A percentile compares a stretch with the other conserved stretches of the same genome.
These are phyloP conservation scores for Eutrema heterophyllum DNA, from an alignment of 345 rosid genomes.

Conservation along the genomic window DNA sequence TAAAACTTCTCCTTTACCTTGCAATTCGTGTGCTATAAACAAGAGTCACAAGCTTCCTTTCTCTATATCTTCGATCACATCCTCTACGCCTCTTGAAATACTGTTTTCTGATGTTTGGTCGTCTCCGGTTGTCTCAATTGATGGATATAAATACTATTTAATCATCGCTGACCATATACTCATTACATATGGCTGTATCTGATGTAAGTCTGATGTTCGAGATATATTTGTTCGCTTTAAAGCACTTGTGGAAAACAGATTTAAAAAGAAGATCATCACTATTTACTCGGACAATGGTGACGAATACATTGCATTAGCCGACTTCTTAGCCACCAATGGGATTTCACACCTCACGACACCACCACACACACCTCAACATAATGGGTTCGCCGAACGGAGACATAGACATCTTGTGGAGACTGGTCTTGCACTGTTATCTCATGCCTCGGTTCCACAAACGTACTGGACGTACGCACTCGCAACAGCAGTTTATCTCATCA, in stretches of 20 bases:
- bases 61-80: background rate
- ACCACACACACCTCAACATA: no score
- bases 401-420: no score
- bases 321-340: no score
- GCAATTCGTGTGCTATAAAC: no score
- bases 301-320: no score
- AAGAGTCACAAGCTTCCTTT: background rate
- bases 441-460: background rate
- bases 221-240: background rate
- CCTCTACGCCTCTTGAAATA: background rate
- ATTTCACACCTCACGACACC: no score
- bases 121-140: background rate
- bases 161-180: background rate
- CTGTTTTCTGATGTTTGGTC: background rate
- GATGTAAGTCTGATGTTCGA: background rate
- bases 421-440: background rate
- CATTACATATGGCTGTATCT: background rate
- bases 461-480: background rate
- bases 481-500: background rate
- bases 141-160: background rate
- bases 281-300: background rate
- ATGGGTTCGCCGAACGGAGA: no score
- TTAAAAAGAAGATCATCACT: background rate
- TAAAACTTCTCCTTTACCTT: no score
- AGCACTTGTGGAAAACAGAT: background rate